Evolutionary conservation across 768 basidiomycete genomes (phyloP), one percentile per base, ranked within the genome.

Genomic region (Fomitopsis serialis): DNA sequence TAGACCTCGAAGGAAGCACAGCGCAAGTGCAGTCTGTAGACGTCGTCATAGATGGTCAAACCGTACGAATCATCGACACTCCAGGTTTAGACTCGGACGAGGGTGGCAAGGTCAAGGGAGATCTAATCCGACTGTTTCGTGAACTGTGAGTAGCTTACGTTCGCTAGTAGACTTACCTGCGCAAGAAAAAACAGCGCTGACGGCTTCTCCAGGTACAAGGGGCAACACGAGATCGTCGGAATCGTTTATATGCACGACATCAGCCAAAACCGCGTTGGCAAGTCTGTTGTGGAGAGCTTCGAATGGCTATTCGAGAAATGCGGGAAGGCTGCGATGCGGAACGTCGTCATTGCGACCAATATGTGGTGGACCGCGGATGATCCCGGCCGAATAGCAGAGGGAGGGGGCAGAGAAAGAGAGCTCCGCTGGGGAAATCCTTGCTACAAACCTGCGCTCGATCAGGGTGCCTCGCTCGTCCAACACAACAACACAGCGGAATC

Each of bases 271-370:
- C 66, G 70, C 3, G 58, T 74, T 59, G 58, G 62, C 6, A 71
- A 67, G 17, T 63, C 67, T 12, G 56, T 56, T 10, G 47, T 47
- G 22, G 64, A 58, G 36, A 70, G 70, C 54, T 63, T 72, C 47
- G 51, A 57, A n/a, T 52, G 71, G 57, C 72, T 75, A 48, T 53
- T 59, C 25, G 57, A 62, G 25, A 53, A 74, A 17, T 75, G 74
- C 32, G 74, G 73, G 3, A 23, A 59, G 6, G 17, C 57, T 4
- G 59, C 63, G 8, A 45, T 70, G 17, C 57, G 12, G 34, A 70
- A 70, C n/a, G 61, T 70, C 9, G 57, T 67, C 13, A 54, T 75
- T 13, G 60, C 69, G n/a, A 74, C 72, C 1, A 73, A 69, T 1
- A 71, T 69, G 66, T 74, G n/a, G n/a, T n/a, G 72, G 74, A 62